A percentile compares a stretch with the other conserved stretches of the same genome.
Conservation (phyloP, 2,329 filamentous ascomycete genomes). For the Elsinoe fawcettii region DNA sequence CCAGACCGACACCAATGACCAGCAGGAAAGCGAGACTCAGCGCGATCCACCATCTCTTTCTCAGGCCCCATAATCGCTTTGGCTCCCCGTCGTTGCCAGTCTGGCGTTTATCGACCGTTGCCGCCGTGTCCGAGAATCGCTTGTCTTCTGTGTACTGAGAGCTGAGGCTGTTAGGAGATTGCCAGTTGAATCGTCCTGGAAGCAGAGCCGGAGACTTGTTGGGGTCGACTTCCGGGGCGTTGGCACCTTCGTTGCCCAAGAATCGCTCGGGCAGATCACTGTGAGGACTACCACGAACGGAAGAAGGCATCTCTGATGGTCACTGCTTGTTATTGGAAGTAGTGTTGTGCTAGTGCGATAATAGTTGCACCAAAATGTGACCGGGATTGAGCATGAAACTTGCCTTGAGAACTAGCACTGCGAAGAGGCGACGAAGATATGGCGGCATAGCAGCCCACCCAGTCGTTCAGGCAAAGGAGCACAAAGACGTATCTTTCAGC, state of each 20-base stretch:
- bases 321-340: too few relatives aligned
- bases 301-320: neutral
- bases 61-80: neutral
- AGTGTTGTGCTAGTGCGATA: too few relatives aligned
- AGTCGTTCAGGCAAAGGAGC: neutral
- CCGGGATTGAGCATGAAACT: neutral
- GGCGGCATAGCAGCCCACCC: neutral
- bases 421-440: neutral
- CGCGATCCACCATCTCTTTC: neutral
- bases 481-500: neutral
- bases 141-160: neutral
- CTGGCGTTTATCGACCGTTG: neutral
- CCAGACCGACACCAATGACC: neutral
- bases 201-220: neutral
- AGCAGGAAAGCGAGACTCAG: neutral
- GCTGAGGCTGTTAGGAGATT: neutral
- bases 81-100: neutral
- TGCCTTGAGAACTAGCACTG: neutral
- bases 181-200: neutral
- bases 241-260: neutral
- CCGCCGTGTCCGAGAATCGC: neutral
- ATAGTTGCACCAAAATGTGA: too few relatives aligned
- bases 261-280: neutral
- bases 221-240: neutral
- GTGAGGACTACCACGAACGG: neutral